Evolutionary conservation across 148 eudicot species (phyloP), one percentile per base, ranked within the genome.

Genomic region (Agrostemma githago): DNA sequence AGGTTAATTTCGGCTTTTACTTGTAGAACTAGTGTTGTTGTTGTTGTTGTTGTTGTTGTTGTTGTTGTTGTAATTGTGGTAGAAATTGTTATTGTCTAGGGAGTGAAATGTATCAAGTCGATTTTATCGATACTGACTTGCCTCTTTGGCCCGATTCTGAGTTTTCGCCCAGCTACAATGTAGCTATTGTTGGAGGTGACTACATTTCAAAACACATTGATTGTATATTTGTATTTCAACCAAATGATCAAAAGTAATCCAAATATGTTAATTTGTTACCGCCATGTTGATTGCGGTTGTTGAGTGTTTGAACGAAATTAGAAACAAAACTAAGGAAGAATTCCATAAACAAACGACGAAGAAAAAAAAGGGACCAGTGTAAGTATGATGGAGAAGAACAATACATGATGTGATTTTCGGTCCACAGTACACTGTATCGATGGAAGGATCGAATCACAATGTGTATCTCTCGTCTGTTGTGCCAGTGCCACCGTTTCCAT

Each of bases 401-500:
- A 81, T 86, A 86, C 92, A 91, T 88, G 79, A 93, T 90, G 58
- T 79, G 86, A 79, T 87, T 80, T 65, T 87, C 72, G 72, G 89
- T 83, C 98, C 98, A 93, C 17, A 93, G 86, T 60, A 93, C 84
- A 78, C 91, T 87, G 79, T 93, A 93, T 8, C 81, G 88, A 80
- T 93, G 98, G 68, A 79, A 62, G 97, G 98, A 82, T 93, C 98
- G 81, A 93, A 93, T 95, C 97, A 88, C 14, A 93, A 86, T 8
- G 87, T 87, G 77, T 89, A 89, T 82, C 98, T 82, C 71, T 93
- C 98, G 82, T 93, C 98, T 76, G 54, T 81, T 34, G 95, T 89
- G 86, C 98, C 91, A 66, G 95, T 89, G 86, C 98, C 91, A 66
- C 98, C 98, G 77, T 91, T 91, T 6, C 98, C 98, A 78, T 93